Percentiles rank a stretch among this genome's conserved stretches.
Conservation (phyloP, 306 rosid species). For the Albizia julibrissin region DNA sequence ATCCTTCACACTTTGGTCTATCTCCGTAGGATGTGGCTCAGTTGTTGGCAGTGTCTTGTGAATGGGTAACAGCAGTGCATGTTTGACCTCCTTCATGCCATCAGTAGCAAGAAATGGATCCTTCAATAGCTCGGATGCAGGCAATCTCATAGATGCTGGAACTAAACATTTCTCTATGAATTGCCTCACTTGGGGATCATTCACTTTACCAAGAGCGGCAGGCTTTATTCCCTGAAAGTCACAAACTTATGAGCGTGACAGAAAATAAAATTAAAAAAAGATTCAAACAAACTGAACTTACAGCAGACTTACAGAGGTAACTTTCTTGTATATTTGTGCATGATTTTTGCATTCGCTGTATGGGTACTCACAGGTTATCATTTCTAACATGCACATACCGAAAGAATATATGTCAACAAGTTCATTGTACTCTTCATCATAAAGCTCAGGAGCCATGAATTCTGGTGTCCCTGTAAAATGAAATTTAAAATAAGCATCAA, state of each 20-base stretch:
- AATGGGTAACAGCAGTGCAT: slow-evolving; percentile 29
- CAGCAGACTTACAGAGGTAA: slow-evolving; percentile 72
- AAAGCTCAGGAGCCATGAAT: slow-evolving; percentile 98
- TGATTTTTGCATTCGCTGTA: slow-evolving; percentile 89
- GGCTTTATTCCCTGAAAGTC: slow-evolving; percentile 80
- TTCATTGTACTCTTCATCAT: slow-evolving; percentile 89
- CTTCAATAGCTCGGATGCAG: slow-evolving; percentile 76
- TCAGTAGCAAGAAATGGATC: slow-evolving; percentile 81
- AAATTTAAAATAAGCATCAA: not conserved
- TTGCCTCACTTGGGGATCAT: slow-evolving; percentile 64
- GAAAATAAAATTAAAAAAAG: slow-evolving; percentile 4
- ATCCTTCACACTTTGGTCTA: slow-evolving; percentile 51
- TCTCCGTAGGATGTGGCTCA: slow-evolving; percentile 63
- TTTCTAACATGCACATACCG: slow-evolving; percentile 92
- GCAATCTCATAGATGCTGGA: slow-evolving; percentile 70
- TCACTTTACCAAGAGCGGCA: slow-evolving; percentile 73
- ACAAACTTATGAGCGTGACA: not conserved
- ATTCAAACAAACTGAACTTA: not conserved
- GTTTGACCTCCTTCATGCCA: slow-evolving; percentile 37
- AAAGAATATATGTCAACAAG: slow-evolving; percentile 95
- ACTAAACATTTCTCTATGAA: slow-evolving; percentile 89
- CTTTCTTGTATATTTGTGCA: slow-evolving; percentile 89
- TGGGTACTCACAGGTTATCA: slow-evolving; percentile 91
- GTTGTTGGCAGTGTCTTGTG: slow-evolving; percentile 34
- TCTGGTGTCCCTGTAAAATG: slow-evolving; percentile 79